Percentiles rank a stretch among this genome's conserved stretches.
Conservation (phyloP, 129 eudicot genomes). For the Silybum marianum region DNA sequence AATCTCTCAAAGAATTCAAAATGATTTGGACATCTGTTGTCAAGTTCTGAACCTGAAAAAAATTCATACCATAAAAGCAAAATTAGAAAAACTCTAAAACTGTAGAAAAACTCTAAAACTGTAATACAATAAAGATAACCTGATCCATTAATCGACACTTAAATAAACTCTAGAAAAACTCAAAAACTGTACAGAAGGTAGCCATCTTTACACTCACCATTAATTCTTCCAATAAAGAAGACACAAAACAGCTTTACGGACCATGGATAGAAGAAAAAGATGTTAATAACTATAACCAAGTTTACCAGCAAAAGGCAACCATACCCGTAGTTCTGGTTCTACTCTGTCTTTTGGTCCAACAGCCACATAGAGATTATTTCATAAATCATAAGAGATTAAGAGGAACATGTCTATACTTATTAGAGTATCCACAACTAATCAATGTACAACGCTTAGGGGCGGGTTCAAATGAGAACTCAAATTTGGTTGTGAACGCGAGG, state of each 20-base stretch:
- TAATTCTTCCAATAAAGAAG: not conserved
- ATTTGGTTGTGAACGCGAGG: no score
- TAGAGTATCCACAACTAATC: not conserved
- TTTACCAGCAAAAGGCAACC: not conserved
- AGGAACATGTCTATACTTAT: no score
- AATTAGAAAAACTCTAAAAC: no score
- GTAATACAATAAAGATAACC: not conserved
- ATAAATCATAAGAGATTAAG: no score
- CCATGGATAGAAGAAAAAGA: not conserved
- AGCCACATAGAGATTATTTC: no score
- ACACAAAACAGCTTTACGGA: not conserved
- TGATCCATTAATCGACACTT: not conserved
- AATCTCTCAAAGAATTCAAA: slow-evolving; percentile 45
- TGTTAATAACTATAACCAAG: not conserved
- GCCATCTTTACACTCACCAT: not conserved
- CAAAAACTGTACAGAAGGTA: no score
- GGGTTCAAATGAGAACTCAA: no score
- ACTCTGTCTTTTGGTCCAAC: no score
- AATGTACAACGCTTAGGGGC: no score
- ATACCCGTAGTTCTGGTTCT: not conserved
- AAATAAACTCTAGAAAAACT: no score
- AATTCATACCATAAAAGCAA: slow-evolving; percentile 22
- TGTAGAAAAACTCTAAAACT: no score
- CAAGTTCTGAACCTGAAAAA: slow-evolving; percentile 52
- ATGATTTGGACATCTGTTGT: slow-evolving; percentile 44